Conservation (phyloP, 805 yeast genomes). For the Yarrowia sp. region DNA sequence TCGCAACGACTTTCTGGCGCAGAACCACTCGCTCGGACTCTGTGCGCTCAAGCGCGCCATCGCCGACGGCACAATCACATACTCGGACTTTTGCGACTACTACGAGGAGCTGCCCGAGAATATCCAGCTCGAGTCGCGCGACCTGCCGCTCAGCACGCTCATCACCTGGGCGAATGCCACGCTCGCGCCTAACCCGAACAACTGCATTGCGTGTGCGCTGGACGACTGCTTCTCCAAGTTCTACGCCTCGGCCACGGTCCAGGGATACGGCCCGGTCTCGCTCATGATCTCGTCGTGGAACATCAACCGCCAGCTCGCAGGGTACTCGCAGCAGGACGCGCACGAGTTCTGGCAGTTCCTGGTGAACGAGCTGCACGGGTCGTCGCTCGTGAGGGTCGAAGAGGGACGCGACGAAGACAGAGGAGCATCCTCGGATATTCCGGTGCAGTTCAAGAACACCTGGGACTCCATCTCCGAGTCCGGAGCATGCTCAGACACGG, state of each 20-base stretch:
- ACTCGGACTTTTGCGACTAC: conserved; percentile 23
- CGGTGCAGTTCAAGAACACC: conserved; percentile 9
- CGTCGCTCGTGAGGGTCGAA: background rate
- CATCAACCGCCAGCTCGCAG: conserved; percentile 74
- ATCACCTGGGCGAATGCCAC: conserved; percentile 27
- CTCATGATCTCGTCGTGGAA: conserved; percentile 85
- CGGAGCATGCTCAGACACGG: background rate
- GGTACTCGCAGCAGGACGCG: conserved; percentile 97
- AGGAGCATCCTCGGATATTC: conserved; percentile 15
- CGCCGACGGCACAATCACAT: conserved; percentile 29
- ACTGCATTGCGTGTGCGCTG: conserved; percentile 80
- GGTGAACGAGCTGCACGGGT: conserved; percentile 71
- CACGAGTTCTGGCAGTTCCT: conserved; percentile 96
- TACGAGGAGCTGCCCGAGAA: conserved; percentile 9
- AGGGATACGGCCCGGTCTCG: conserved; percentile 79
- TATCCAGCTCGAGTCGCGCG: conserved; percentile 1
- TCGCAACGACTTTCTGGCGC: conserved; percentile 71
- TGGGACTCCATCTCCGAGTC: conserved; percentile 24
- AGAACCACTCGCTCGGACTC: conserved; percentile 61
- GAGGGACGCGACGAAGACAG: background rate
- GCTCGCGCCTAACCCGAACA: conserved; percentile 24
- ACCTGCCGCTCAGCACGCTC: background rate
- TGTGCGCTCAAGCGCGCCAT: conserved; percentile 34
- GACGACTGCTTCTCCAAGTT: conserved; percentile 75
- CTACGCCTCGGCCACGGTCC: conserved; percentile 58